Base-by-base conservation (phyloP, 805 yeast genomes). In the Kluyveromyces lactis region DNA sequence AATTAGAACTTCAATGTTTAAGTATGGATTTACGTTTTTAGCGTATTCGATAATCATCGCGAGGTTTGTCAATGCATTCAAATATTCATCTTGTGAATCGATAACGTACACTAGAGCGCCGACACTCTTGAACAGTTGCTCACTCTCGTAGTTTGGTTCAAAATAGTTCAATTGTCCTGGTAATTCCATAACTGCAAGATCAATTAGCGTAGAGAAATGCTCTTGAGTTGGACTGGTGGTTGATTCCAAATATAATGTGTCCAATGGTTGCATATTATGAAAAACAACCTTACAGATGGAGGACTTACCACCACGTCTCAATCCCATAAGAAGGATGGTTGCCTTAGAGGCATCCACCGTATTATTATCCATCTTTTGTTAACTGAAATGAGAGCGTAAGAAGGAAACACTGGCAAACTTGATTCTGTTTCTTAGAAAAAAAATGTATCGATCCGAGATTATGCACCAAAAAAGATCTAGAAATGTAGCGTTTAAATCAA, bases 241-340 rank as follows among this genome's bases (percentile, higher is more conserved):
- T 38, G 89, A 78, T 51, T 90, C 97, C 40, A 92, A 64, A 53
- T 90, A 90, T 33, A 90, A 62, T 0, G 97, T 89, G 53, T 90
- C 97, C 44, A 87, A 67, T 1, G 98, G 97, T 55, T 85, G 95
- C 95, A 92, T 86, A 56, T 86, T 84, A 60, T 90, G 95, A 62
- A 92, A 92, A 2, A 92, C 94, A 11, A 92, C 97, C 56, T 90
- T 87, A 53, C 96, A 81, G 24, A 92, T 92, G 3, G 97, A 87
- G 7, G 96, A 86, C 62, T 92, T 92, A 11, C 98, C 98, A 16
- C 90, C 84, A 57, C 77, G 62, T 53, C 95, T 73, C 26, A 87
- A 71, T 1, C 97, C 97, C 95, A 87, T 85, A 41, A 87, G 62
- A 19, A 87, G 69, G 33, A 87, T 78, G 28, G 87, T 82, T n/a